Evolutionary conservation across 805 yeast species (phyloP).

Genomic region (Saturnispora diversa): DNA sequence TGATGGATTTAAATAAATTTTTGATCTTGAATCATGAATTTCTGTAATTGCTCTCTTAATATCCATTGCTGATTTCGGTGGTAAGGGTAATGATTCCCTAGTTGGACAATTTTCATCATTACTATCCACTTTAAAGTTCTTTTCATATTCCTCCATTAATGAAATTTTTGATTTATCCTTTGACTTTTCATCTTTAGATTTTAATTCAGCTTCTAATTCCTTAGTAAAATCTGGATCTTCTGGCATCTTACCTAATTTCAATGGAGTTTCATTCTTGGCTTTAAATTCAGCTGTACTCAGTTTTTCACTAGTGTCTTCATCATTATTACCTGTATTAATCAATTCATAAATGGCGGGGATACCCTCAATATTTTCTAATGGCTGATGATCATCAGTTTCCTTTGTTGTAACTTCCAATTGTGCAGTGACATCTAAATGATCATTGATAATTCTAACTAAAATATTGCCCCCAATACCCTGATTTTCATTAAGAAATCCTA

Average conservation of each 20-base stretch:
- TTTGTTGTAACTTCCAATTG: slow-evolving; percentile 34
- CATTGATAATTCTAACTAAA: slow-evolving; percentile 77
- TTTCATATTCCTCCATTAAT: slow-evolving; percentile 59
- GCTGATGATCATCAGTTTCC: slow-evolving; percentile 40
- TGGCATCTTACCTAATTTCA: slow-evolving; percentile 78
- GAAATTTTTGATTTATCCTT: slow-evolving; percentile 30
- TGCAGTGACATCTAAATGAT: slow-evolving; percentile 55
- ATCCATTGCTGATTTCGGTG: slow-evolving; percentile 72
- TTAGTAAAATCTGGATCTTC: slow-evolving; percentile 75
- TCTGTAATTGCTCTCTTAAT: slow-evolving; percentile 68
- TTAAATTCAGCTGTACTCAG: slow-evolving; percentile 31
- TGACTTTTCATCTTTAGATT: slow-evolving; percentile 58
- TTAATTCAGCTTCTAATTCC: slow-evolving; percentile 78
- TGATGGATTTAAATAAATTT: slow-evolving; percentile 33
- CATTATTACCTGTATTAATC: slow-evolving; percentile 25
- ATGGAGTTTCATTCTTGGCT: slow-evolving; percentile 53
- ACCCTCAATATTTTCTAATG: slow-evolving; percentile 35
- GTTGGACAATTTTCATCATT: slow-evolving; percentile 61
- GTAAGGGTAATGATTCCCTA: slow-evolving; percentile 73
- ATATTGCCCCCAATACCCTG: slow-evolving; percentile 89
- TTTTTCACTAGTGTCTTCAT: slow-evolving; percentile 16
- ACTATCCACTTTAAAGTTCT: slow-evolving; percentile 43
- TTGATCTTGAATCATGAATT: slow-evolving; percentile 75
- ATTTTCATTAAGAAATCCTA: slow-evolving; percentile 84
- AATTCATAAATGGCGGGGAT: slow-evolving; percentile 36